Evolutionary conservation across 352 stramenopile species (phyloP).

Genomic region (Globisporangium splendens): DNA sequence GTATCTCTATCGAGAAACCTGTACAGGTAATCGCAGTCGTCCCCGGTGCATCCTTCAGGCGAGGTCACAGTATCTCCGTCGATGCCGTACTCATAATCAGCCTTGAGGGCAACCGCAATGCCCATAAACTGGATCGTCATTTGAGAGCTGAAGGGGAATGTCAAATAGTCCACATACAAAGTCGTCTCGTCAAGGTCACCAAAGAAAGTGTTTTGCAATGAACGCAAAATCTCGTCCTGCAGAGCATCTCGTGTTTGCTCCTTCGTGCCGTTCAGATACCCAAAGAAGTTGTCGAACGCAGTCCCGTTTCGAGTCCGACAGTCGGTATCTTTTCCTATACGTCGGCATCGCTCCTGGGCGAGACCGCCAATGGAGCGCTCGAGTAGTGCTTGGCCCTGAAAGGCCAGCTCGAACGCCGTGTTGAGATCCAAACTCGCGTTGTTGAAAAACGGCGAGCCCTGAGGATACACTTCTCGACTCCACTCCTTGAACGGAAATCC

Average conservation of each 20-base stretch:
- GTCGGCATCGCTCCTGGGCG: slow-evolving; percentile 10
- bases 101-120: slow-evolving; percentile 5
- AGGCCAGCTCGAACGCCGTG: slow-evolving; percentile 23
- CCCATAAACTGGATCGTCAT: slow-evolving; percentile 14
- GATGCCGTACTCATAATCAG: slow-evolving; percentile 13
- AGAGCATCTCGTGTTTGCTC: slow-evolving; percentile 3
- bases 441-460: background rate
- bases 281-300: slow-evolving; percentile 8
- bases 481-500: slow-evolving; percentile 25
- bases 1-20: slow-evolving; percentile 8
- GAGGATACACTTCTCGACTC: slow-evolving; percentile 20
- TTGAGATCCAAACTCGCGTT: slow-evolving; percentile 8
- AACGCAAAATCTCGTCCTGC: slow-evolving; percentile 7
- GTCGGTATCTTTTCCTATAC: background rate
- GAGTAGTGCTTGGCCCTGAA: slow-evolving; percentile 24
- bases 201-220: slow-evolving; percentile 10
- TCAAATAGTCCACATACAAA: background rate
- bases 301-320: background rate
- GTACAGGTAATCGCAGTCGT: slow-evolving; percentile 13
- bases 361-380: slow-evolving; percentile 15
- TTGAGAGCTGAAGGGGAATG: slow-evolving; percentile 15
- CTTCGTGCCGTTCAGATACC: slow-evolving; percentile 21
- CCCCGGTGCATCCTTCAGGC: slow-evolving; percentile 4
- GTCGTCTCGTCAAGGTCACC: slow-evolving; percentile 8
- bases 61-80: background rate